Base-by-base conservation (phyloP, 2,329 filamentous ascomycete species). In the Hypoxylon sp. region DNA sequence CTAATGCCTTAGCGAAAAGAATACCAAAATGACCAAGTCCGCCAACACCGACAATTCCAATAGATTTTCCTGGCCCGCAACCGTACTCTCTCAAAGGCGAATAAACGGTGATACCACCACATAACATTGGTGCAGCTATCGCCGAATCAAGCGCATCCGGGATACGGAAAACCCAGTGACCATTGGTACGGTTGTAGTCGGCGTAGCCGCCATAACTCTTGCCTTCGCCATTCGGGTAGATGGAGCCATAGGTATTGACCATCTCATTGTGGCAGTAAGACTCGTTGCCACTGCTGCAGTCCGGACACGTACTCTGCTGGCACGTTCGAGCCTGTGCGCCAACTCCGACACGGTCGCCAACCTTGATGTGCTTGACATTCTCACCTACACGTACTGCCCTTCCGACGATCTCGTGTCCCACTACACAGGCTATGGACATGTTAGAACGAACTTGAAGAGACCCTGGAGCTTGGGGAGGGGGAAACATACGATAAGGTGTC, bases 11-110 rank as follows among this genome's bases (percentile, higher is more conserved):
- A 0, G 91, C 91, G 74, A 88, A 91, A 48, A 91, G 79, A 11
- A 93, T 79, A 2, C 86, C 91, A 68, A 92, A 89, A 78, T 93
- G 90, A 0, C 90, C 90, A 0, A 93, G 78, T 1, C 90, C 90
- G 2, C 91, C 90, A 23, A 93, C 81, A 0, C 90, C 90, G 25
- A 93, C 80, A 63, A 93, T 87, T 0, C 89, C 90, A 2, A 93
- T 89, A 3, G 78, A 83, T 79, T 91, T 92, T 1, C 90, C 90
- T 0, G 90, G 90, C 0, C 91, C 91, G 48, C 84, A 87, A 1
- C 87, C 89, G 70, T 91, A 87, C 58, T 87, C 83, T 70, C 82
- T 84, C 60, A 93, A 77, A 0, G 91, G 91, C 3, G 84, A 82
- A 75, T 85, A 93, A 2, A 90, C 83, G 0, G 91, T 93, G 28